Percentiles rank a stretch among this genome's conserved stretches.
Conservation (phyloP, 768 basidiomycete species). For the Pulveroboletus sp. region DNA sequence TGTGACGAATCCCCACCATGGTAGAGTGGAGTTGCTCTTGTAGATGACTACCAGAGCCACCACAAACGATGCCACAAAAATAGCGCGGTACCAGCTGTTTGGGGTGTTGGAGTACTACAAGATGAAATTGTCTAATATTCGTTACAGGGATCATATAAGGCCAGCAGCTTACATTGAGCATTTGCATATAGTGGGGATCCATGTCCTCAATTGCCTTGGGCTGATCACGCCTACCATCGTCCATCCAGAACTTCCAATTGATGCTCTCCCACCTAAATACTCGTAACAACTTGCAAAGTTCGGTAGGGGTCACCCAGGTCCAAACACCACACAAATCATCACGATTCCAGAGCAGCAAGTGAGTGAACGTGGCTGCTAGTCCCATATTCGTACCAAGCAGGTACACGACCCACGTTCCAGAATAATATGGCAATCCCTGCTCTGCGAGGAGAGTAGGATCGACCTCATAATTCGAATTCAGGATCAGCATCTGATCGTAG, state of each 20-base stretch:
- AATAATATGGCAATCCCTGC: too few species aligned
- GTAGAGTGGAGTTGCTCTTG: constrained; percentile 47
- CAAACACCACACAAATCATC: constrained; percentile 45
- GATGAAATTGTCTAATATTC: not conserved
- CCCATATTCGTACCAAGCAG: constrained; percentile 15
- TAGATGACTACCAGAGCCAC: constrained; percentile 55
- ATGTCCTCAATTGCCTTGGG: constrained; percentile 36
- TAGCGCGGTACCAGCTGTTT: constrained; percentile 31
- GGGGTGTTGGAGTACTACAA: constrained; percentile 32
- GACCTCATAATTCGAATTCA: constrained; percentile 15
- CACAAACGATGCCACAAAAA: constrained; percentile 32
- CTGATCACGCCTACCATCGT: constrained; percentile 17
- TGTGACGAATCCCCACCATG: constrained; percentile 57
- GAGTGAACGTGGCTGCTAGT: constrained; percentile 47
- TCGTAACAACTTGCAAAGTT: constrained; percentile 23
- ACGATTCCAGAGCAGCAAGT: constrained; percentile 50
- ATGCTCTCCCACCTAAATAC: constrained; percentile 27
- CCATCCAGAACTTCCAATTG: constrained; percentile 37
- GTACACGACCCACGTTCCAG: constrained; percentile 22
- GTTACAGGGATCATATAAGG: constrained; percentile 13
- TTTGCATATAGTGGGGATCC: constrained; percentile 55
- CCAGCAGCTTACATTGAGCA: constrained; percentile 33
- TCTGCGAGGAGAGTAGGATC: too few species aligned
- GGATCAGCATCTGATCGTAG: constrained; percentile 50
- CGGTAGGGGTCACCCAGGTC: constrained; percentile 40